A percentile compares a stretch with the other conserved stretches of the same genome.
phyloP scores from a whole-genome alignment of 176 grass and related monocot species.

The Avena insularis region DNA sequence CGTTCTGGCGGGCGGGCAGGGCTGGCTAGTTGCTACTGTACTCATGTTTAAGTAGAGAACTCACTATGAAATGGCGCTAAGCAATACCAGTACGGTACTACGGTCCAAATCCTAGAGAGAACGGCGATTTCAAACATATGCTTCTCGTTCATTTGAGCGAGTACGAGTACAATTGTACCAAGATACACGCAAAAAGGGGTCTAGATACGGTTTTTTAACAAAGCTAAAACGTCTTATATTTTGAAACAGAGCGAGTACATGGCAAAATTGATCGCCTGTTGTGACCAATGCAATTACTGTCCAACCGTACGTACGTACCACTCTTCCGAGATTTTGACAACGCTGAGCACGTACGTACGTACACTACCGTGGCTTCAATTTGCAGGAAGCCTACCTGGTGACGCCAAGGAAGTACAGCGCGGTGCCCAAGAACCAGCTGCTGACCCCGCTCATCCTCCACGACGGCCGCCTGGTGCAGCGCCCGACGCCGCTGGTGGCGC shows the following conservation, averaged over 20 bases:
- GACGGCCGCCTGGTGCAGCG: constrained; percentile 87
- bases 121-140: background rate
- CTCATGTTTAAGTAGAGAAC: background rate
- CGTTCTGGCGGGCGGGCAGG: background rate
- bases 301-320: no score
- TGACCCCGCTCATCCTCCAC: constrained; percentile 80
- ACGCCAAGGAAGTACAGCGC: constrained; percentile 64
- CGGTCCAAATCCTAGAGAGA: background rate
- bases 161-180: background rate
- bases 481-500: constrained; percentile 76
- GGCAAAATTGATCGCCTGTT: constrained; percentile 4
- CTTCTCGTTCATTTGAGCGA: background rate
- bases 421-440: constrained; percentile 67
- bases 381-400: constrained; percentile 82
- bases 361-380: background rate
- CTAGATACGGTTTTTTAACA: no score
- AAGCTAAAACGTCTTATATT: no score
- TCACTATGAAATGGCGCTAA: background rate
- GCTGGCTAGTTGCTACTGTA: background rate
- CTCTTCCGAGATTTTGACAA: background rate
- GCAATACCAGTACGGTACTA: background rate
- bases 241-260: background rate
- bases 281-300: background rate
- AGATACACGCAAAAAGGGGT: no score
- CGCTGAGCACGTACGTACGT: background rate